These are phyloP conservation scores for Sphaerostilbella broomeana DNA, from an alignment of 2,329 filamentous ascomycete genomes.

Conservation along the genomic window DNA sequence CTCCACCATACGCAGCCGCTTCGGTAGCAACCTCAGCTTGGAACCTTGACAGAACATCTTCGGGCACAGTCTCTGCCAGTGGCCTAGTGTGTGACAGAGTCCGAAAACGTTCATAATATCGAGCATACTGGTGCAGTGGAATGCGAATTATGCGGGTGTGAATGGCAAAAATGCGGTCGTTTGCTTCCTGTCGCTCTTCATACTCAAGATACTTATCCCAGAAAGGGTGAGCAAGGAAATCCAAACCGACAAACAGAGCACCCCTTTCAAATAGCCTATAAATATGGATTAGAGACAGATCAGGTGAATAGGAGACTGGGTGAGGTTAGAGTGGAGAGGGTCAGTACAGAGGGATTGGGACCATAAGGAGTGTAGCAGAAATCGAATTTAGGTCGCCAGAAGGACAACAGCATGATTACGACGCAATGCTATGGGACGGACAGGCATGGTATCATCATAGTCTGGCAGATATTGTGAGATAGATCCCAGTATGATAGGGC, in stretches of 20 bases:
- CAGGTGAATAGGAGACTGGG: constrained; percentile 23
- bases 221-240: constrained; percentile 91
- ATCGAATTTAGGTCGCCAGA: constrained; percentile 36
- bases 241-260: constrained; percentile 75
- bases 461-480: constrained; percentile 61
- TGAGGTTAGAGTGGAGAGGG: constrained; percentile 36
- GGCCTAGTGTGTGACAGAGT: constrained; percentile 67
- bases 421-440: constrained; percentile 34
- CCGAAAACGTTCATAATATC: constrained; percentile 89
- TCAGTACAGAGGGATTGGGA: constrained; percentile 49
- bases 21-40: constrained; percentile 67
- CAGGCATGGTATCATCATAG: constrained; percentile 42
- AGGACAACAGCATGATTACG: constrained; percentile 30
- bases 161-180: constrained; percentile 79
- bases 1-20: constrained; percentile 42
- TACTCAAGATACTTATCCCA: constrained; percentile 99
- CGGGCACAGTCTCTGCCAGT: constrained; percentile 62
- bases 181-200: constrained; percentile 80
- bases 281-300: constrained; percentile 23
- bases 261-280: constrained; percentile 86
- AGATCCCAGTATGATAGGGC: constrained; percentile 49
- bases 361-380: constrained; percentile 35
- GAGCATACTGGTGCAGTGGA: constrained; percentile 90
- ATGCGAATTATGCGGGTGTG: constrained; percentile 78
- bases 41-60: constrained; percentile 61